phyloP scores from a whole-genome alignment of 805 yeast species.

The Cyberlindnera meyerae region DNA sequence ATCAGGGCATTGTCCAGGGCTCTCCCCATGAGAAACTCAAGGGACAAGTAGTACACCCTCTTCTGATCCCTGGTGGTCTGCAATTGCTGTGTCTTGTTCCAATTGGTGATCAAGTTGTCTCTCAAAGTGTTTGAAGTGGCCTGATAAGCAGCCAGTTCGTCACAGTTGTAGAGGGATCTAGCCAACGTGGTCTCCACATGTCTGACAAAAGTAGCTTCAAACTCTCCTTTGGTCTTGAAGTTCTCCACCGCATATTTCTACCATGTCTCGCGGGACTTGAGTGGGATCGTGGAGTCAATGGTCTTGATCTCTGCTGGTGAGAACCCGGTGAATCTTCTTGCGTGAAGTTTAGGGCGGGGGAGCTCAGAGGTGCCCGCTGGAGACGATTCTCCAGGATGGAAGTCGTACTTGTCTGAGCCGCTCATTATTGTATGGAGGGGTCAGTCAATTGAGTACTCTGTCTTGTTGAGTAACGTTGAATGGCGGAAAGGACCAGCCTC shows the following conservation, averaged over 20 bases:
- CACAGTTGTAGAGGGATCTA: constrained; percentile 89
- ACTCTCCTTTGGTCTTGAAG: constrained; percentile 43
- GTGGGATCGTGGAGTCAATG: constrained; percentile 77
- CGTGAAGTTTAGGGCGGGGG: constrained; percentile 39
- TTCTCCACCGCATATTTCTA: constrained; percentile 56
- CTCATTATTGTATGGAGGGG: too few relatives aligned
- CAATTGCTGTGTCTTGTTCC: constrained; percentile 91
- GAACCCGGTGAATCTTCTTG: constrained; percentile 84
- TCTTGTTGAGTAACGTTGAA: too few relatives aligned
- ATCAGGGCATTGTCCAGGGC: constrained; percentile 92
- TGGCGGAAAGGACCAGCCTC: too few relatives aligned
- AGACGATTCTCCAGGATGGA: constrained; percentile 14
- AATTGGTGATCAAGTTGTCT: constrained; percentile 74
- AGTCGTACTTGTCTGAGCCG: constrained; percentile 4
- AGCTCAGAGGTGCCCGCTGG: constrained; percentile 16
- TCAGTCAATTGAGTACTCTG: too few relatives aligned
- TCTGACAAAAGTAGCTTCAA: constrained; percentile 65
- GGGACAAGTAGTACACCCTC: constrained; percentile 78
- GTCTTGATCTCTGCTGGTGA: constrained; percentile 84
- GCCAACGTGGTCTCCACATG: constrained; percentile 91
- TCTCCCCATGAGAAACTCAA: constrained; percentile 91
- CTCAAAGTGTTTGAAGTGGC: constrained; percentile 77
- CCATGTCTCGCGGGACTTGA: constrained; percentile 75
- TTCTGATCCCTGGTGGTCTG: constrained; percentile 81
- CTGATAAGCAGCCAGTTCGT: constrained; percentile 86